Evolutionary conservation across 83 land plant species (phyloP).

Genomic region (Thuja plicata): DNA sequence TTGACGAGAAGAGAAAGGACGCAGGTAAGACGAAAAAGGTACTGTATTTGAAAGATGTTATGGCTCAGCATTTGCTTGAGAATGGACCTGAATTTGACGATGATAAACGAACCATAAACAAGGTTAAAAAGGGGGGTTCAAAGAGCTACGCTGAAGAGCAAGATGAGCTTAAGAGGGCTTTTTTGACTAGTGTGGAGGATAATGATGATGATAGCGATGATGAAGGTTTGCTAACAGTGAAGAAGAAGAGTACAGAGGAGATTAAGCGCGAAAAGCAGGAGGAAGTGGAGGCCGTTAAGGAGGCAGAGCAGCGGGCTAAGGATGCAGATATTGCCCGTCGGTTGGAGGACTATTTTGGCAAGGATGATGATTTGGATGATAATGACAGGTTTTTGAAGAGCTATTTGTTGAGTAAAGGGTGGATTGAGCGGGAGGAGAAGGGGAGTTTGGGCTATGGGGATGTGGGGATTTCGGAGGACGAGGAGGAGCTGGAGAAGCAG

Average conservation of each 20-base stretch:
- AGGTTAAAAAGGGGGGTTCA: not conserved
- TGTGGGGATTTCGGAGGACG: conserved; percentile 69
- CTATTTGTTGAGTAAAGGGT: conserved; percentile 63
- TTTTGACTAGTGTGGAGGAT: conserved; percentile 51
- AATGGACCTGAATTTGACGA: conserved; percentile 67
- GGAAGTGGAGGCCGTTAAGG: conserved; percentile 32
- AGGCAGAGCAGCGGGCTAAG: conserved; percentile 34
- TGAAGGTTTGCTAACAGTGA: conserved; percentile 14
- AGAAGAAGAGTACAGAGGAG: conserved; percentile 11
- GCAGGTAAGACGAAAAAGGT: conserved; percentile 37
- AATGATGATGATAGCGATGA: conserved; percentile 42
- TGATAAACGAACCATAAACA: conserved; percentile 5
- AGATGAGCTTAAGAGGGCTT: conserved; percentile 53
- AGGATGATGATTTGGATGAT: conserved; percentile 65
- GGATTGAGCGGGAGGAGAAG: conserved; percentile 48
- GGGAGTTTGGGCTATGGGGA: conserved; percentile 35
- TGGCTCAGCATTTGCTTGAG: conserved; percentile 69
- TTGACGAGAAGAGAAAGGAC: conserved; percentile 23
- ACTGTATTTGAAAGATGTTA: conserved; percentile 85
- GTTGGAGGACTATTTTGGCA: conserved; percentile 75
- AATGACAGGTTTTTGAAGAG: conserved; percentile 71
- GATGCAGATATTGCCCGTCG: conserved; percentile 34
- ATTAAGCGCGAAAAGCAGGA: conserved; percentile 23
- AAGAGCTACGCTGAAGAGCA: conserved; percentile 75
- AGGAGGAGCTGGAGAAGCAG: conserved; percentile 78